Evolutionary conservation across 2,329 filamentous ascomycete species (phyloP).

Genomic region (Xylaria sp.): DNA sequence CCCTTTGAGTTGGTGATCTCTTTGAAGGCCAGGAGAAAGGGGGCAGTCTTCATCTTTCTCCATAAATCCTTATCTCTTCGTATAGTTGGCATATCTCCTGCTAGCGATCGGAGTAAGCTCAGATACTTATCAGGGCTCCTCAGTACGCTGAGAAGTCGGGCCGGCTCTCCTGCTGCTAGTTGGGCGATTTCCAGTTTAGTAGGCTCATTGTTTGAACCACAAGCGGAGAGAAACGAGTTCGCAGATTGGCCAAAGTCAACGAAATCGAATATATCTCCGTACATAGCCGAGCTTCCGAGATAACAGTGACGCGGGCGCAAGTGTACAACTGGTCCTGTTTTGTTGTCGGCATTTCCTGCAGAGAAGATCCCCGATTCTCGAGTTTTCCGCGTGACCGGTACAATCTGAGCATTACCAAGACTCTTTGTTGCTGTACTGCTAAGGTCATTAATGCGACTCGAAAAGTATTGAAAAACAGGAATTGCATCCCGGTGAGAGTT

Average conservation of each 20-base stretch:
- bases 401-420: conserved; percentile 73
- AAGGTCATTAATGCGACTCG: conserved; percentile 79
- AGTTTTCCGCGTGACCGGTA: conserved; percentile 68
- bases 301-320: conserved; percentile 81
- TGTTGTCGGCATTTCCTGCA: conserved; percentile 52
- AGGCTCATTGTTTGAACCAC: conserved; percentile 91
- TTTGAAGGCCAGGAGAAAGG: conserved; percentile 85
- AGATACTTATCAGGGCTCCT: conserved; percentile 88
- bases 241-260: conserved; percentile 91
- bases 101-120: conserved; percentile 80
- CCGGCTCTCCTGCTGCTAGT: conserved; percentile 85
- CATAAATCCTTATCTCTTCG: conserved; percentile 84
- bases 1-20: conserved; percentile 67
- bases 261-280: conserved; percentile 94
- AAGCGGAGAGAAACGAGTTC: conserved; percentile 87
- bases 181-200: conserved; percentile 85
- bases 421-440: conserved; percentile 67
- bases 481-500: conserved; percentile 72
- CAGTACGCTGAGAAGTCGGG: conserved; percentile 80
- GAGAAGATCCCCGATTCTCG: conserved; percentile 41
- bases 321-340: conserved; percentile 57
- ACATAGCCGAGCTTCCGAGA: conserved; percentile 75
- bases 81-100: conserved; percentile 74
- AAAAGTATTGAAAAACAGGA: conserved; percentile 84
- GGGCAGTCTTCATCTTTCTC: conserved; percentile 76